Evolutionary conservation across 2,329 filamentous ascomycete species (phyloP).

Genomic region (Aspergillus carbonarius): DNA sequence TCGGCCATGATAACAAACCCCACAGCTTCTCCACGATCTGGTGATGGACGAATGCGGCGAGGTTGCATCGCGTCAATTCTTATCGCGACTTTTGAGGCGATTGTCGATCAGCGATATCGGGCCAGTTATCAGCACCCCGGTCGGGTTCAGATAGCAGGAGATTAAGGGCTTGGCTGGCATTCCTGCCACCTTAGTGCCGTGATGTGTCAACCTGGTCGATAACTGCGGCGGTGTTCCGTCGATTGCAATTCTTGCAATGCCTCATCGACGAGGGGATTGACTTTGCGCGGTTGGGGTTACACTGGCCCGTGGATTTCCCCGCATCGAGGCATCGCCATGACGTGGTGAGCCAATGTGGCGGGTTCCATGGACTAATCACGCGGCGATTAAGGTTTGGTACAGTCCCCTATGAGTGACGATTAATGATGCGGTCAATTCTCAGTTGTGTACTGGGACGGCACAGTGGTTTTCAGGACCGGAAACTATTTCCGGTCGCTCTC

Average conservation of each 20-base stretch:
- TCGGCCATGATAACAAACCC: not conserved
- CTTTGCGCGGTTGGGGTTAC: too few relatives aligned
- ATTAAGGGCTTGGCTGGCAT: not conserved
- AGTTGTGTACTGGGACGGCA: too few relatives aligned
- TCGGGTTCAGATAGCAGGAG: not conserved
- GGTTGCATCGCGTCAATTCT: not conserved
- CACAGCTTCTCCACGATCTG: not conserved
- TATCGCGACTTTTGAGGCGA: not conserved
- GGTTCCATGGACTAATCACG: too few relatives aligned
- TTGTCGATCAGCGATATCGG: not conserved
- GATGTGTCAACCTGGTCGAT: not conserved
- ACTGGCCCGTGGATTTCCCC: too few relatives aligned
- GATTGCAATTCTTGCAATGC: not conserved
- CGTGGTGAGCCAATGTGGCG: too few relatives aligned
- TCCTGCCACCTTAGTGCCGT: not conserved
- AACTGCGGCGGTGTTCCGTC: not conserved
- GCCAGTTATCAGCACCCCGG: not conserved
- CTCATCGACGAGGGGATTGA: not conserved
- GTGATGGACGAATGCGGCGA: not conserved
- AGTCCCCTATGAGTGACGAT: too few relatives aligned
- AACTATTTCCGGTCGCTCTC: too few relatives aligned
- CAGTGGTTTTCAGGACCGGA: too few relatives aligned
- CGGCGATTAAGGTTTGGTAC: too few relatives aligned
- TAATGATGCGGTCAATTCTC: too few relatives aligned
- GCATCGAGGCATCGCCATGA: too few relatives aligned